Evolutionary conservation across 2,329 filamentous ascomycete genomes (phyloP).

Genomic region (Beauveria sp.): DNA sequence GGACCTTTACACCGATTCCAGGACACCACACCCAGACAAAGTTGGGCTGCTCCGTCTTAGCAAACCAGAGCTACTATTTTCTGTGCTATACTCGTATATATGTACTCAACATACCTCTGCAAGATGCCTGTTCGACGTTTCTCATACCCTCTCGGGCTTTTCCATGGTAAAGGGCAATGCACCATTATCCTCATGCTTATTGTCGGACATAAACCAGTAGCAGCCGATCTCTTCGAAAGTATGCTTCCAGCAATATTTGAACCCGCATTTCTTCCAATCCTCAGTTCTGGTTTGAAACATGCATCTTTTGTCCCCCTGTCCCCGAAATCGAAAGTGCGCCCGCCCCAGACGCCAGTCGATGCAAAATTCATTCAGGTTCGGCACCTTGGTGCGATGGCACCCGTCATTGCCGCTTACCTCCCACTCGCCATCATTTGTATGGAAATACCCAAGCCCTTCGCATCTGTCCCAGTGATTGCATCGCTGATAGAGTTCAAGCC

Average conservation of each 20-base stretch:
- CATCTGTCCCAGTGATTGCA: background rate
- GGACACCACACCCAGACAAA: too few relatives aligned
- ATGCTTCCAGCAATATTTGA: background rate
- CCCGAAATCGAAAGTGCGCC: constrained; percentile 10
- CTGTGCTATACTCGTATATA: too few relatives aligned
- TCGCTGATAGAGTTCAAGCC: background rate
- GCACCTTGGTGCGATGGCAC: constrained; percentile 12
- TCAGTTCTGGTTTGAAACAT: background rate
- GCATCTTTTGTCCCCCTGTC: constrained; percentile 12
- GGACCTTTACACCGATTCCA: background rate
- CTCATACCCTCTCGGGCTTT: background rate
- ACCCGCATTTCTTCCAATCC: background rate
- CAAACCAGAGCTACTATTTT: background rate
- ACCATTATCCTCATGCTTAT: constrained; percentile 8
- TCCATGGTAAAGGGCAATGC: background rate
- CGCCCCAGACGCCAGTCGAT: constrained; percentile 6
- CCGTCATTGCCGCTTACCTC: constrained; percentile 10
- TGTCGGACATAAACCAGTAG: background rate
- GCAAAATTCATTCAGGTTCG: constrained; percentile 10
- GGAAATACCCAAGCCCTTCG: constrained; percentile 19
- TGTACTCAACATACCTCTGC: background rate
- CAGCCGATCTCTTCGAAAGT: background rate
- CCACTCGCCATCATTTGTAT: constrained; percentile 13
- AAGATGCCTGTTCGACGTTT: background rate
- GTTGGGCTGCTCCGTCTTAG: background rate